Conservation (phyloP, 2,329 filamentous ascomycete species). For the Xylaria multiplex region DNA sequence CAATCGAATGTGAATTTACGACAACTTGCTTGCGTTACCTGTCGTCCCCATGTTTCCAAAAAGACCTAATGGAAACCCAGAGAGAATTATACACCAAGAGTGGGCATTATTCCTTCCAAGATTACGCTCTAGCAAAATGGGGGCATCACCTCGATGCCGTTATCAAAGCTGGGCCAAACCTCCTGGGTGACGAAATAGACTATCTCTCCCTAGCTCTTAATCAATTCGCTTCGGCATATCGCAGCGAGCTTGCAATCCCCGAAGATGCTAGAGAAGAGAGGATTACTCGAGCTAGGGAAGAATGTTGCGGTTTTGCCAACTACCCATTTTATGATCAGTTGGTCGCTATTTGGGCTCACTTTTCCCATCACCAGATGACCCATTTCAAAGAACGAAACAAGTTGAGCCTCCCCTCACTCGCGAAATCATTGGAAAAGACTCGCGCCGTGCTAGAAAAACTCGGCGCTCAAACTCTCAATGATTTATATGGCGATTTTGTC, state of each 20-base stretch:
- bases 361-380: constrained; percentile 42
- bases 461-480: constrained; percentile 27
- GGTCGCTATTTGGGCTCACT: constrained; percentile 46
- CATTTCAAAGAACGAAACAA: constrained; percentile 43
- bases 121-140: constrained; percentile 53
- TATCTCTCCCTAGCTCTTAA: constrained; percentile 3
- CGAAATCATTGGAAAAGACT: constrained; percentile 44
- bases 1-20: constrained; percentile 49
- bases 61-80: constrained; percentile 21
- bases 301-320: constrained; percentile 36
- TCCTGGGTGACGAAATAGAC: constrained; percentile 20
- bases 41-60: constrained; percentile 48
- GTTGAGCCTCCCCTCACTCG: constrained; percentile 47
- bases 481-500: constrained; percentile 52
- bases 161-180: constrained; percentile 28
- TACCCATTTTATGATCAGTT: constrained; percentile 43
- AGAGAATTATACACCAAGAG: constrained; percentile 33
- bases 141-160: constrained; percentile 46
- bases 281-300: constrained; percentile 17
- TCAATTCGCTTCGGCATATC: constrained; percentile 5
- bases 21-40: constrained; percentile 51
- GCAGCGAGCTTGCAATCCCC: background rate
- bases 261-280: constrained; percentile 4
- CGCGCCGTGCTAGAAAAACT: constrained; percentile 47
- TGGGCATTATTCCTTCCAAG: constrained; percentile 52